Evolutionary conservation across 2,329 filamentous ascomycete species (phyloP).

Genomic region (Stylonectria norvegica): DNA sequence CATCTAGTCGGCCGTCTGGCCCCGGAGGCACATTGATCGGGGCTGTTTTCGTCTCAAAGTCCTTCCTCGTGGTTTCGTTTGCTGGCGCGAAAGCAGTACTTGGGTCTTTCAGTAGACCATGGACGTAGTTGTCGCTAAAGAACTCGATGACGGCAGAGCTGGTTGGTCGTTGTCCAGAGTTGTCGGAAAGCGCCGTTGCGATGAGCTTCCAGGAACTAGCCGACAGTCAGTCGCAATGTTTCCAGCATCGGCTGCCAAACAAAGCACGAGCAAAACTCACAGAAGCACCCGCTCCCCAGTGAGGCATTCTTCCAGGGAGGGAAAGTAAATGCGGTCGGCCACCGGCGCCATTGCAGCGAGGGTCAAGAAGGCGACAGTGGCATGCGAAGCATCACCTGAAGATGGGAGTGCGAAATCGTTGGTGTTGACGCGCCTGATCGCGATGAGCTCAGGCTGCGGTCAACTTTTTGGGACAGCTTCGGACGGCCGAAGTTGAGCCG

Average conservation of each 20-base stretch:
- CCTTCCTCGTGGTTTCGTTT: constrained; percentile 62
- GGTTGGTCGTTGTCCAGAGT: constrained; percentile 51
- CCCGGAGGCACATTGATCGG: constrained; percentile 78
- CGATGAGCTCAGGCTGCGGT: constrained; percentile 28
- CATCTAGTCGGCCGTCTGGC: constrained; percentile 63
- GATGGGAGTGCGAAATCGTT: constrained; percentile 24
- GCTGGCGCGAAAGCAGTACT: constrained; percentile 62
- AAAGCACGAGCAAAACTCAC: constrained; percentile 49
- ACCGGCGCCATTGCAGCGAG: constrained; percentile 66
- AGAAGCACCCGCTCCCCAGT: constrained; percentile 75
- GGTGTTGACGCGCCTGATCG: constrained; percentile 35
- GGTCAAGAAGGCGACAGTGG: constrained; percentile 44
- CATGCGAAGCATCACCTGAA: constrained; percentile 39
- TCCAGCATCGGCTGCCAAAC: constrained; percentile 10
- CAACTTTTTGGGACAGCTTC: constrained; percentile 32
- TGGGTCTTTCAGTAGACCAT: constrained; percentile 65
- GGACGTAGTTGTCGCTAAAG: constrained; percentile 65
- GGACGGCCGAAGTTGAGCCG: constrained; percentile 27
- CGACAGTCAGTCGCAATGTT: constrained; percentile 23
- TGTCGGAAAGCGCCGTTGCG: constrained; percentile 54
- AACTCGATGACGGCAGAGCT: constrained; percentile 61
- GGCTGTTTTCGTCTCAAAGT: constrained; percentile 80
- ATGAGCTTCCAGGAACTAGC: constrained; percentile 60
- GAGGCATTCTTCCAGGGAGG: constrained; percentile 80
- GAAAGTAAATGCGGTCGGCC: constrained; percentile 71